Evolutionary conservation across 2,329 filamentous ascomycete genomes (phyloP), one percentile per base, ranked within the genome.

Genomic region (Diaporthe aspalathi): DNA sequence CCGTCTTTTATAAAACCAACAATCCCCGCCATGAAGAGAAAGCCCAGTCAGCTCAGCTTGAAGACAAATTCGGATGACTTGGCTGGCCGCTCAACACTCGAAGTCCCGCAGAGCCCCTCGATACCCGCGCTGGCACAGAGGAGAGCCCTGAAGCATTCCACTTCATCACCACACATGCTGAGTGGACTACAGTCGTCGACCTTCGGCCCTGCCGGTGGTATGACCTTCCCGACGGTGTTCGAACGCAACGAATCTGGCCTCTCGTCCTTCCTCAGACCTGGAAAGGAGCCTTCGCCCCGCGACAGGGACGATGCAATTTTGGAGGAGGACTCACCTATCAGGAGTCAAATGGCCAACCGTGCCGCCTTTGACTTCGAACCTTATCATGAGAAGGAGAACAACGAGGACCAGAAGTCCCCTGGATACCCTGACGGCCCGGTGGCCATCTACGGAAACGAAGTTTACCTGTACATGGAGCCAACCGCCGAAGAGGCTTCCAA

Each of bases 381-480:
- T 5, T 90, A 86, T 74, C 90, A 85, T 65, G 90, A 92, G 72
- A 88, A 88, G n/a, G 89, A 91, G 76, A 91, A 92, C 74, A 92
- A 92, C 76, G 92, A 94, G 79, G 92, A 94, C 76, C 90, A 93
- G 71, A 95, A 95, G 82, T 92, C 92, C 0, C 93, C 93, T 20
- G 92, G 92, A 1, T 97, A 97, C 78, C 93, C 93, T 0, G 89
- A 94, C 74, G 93, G 93, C 0, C 94, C 93, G 0, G 92, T 95
- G 68, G 91, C 92, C 75, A 95, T 97, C 65, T 95, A 95, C 75
- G 90, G 90, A 68, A 91, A 93, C 71, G 89, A 91, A 54, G 90
- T 97, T 9, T 94, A 91, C 77, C 86, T 96, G 0, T 97, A 95
- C 77, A 84, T 93, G 50, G 93, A 97, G 78, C 93, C 93, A 0